Evolutionary conservation across 2,329 filamentous ascomycete species (phyloP).

Genomic region (Claviceps arundinis): DNA sequence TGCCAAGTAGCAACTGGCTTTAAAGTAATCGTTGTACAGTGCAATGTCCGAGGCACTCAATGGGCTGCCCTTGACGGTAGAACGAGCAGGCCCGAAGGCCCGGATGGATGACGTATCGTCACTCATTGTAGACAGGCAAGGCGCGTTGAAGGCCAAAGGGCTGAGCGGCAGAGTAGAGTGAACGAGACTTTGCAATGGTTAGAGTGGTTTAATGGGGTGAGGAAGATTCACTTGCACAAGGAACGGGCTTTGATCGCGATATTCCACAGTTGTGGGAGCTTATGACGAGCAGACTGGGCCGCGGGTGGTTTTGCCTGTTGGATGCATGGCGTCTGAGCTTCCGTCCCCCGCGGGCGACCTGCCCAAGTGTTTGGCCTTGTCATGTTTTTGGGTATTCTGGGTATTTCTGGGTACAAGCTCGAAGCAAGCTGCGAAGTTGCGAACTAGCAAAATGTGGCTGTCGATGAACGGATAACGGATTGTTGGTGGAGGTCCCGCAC

Average conservation of each 20-base stretch:
- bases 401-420: not conserved
- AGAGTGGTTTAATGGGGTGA: not conserved
- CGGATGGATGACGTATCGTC: slow-evolving; percentile 41
- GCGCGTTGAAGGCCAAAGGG: not conserved
- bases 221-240: not conserved
- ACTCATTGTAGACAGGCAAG: slow-evolving; percentile 16
- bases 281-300: not conserved
- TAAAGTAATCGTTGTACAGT: slow-evolving; percentile 60
- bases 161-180: not conserved
- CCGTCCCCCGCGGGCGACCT: not conserved
- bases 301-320: not conserved
- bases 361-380: not conserved
- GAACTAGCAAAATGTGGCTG: not conserved
- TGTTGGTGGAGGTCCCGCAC: not conserved
- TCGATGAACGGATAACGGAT: not conserved
- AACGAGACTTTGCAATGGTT: not conserved
- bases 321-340: not conserved
- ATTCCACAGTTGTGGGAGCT: not conserved
- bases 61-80: slow-evolving; percentile 48
- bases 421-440: not conserved
- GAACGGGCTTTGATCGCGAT: not conserved
- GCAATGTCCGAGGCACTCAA: slow-evolving; percentile 52
- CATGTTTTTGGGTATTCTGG: too few species aligned
- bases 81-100: slow-evolving; percentile 51
- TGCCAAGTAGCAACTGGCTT: slow-evolving; percentile 60